Percentiles rank a stretch among this genome's conserved stretches.
phyloP scores from a whole-genome alignment of 148 eudicot species.

The Silene uniflora region DNA sequence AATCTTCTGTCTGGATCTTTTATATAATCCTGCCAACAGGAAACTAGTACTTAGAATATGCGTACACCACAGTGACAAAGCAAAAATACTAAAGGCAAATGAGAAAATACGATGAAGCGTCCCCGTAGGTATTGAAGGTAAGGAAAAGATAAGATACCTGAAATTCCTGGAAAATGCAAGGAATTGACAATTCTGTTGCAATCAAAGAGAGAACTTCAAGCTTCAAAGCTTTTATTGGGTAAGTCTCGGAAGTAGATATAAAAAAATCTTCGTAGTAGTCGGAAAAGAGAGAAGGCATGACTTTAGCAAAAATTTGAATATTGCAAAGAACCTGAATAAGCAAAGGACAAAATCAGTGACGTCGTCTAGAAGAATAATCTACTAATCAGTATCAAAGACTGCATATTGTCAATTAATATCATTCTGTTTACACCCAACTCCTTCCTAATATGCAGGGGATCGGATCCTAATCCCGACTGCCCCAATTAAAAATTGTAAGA shows the following conservation, averaged over 20 bases:
- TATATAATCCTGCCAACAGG: conserved; percentile 70
- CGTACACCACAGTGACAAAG: not conserved
- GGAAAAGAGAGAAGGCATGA: conserved; percentile 77
- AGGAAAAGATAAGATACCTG: conserved; percentile 49
- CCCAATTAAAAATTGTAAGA: not conserved
- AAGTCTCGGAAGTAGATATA: conserved; percentile 70
- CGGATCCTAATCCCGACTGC: not conserved
- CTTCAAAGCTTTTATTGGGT: conserved; percentile 79
- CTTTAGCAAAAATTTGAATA: conserved; percentile 92
- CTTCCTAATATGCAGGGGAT: not conserved
- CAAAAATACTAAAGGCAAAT: not conserved
- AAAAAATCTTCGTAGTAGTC: conserved; percentile 82
- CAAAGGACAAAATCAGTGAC: conserved; percentile 18
- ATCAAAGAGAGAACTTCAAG: conserved; percentile 81
- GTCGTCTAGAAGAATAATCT: conserved; percentile 3
- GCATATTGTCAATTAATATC: not conserved
- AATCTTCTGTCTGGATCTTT: conserved; percentile 92
- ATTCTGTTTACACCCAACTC: conserved; percentile 2
- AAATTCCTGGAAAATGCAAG: conserved; percentile 77
- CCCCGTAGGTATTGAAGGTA: not conserved
- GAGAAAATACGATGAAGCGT: not conserved
- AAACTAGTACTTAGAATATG: not conserved
- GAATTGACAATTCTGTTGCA: conserved; percentile 75
- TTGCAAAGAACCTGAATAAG: conserved; percentile 82
- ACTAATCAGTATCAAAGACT: not conserved